phyloP scores from a whole-genome alignment of 768 basidiomycete species.

The Rhizopogon vulgaris region DNA sequence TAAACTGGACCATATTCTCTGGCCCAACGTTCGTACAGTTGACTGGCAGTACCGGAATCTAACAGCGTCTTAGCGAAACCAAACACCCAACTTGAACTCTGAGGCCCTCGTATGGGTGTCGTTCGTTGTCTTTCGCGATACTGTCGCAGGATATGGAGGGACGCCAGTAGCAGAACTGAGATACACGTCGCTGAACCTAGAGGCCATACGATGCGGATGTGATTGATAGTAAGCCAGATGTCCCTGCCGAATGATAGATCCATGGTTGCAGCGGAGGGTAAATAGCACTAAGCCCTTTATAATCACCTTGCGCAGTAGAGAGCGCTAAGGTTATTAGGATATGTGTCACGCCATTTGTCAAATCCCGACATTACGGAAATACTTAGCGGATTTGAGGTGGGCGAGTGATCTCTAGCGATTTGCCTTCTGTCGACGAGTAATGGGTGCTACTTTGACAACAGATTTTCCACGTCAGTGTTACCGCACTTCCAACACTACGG shows the following conservation, averaged over 20 bases:
- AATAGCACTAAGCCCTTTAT: too few relatives aligned
- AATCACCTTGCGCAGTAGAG: too few relatives aligned
- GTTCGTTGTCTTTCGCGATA: not conserved
- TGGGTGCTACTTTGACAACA: not conserved
- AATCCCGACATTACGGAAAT: too few relatives aligned
- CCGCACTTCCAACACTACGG: not conserved
- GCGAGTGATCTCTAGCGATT: not conserved
- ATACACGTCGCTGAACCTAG: not conserved
- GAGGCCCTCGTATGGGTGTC: conserved; percentile 36
- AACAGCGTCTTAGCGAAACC: conserved; percentile 27
- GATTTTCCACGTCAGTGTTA: not conserved
- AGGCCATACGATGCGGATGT: not conserved
- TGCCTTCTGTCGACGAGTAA: not conserved
- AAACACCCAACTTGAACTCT: conserved; percentile 33
- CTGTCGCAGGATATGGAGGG: not conserved
- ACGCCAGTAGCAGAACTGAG: not conserved
- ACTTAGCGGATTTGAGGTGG: too few relatives aligned
- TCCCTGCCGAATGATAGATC: not conserved
- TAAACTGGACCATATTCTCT: conserved; percentile 39
- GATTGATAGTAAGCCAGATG: not conserved
- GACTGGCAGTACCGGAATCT: conserved; percentile 21
- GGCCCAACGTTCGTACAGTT: conserved; percentile 38
- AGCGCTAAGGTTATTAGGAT: too few relatives aligned
- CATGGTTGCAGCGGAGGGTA: not conserved
- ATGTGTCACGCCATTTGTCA: too few relatives aligned